Evolutionary conservation across 495 filamentous ascomycete species (phyloP).

Genomic region (Hypoxylon rickii): DNA sequence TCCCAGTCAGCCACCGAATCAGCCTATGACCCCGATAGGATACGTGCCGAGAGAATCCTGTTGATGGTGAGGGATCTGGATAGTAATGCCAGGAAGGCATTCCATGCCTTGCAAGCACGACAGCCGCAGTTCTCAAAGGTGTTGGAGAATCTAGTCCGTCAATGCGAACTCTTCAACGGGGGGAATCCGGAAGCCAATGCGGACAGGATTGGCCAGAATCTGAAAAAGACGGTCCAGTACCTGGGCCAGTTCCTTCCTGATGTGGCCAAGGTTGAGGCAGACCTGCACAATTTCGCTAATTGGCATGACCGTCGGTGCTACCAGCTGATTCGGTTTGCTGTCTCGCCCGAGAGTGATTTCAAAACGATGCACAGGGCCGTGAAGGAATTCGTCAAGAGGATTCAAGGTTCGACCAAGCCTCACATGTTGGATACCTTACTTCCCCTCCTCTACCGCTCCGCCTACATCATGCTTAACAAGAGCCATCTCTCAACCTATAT

Average conservation of each 20-base stretch:
- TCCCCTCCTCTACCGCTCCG: conserved; percentile 82
- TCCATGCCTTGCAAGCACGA: conserved; percentile 82
- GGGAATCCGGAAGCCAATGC: conserved; percentile 78
- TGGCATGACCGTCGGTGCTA: conserved; percentile 88
- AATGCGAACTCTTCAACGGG: conserved; percentile 86
- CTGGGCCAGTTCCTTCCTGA: conserved; percentile 78
- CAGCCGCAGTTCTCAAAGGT: conserved; percentile 71
- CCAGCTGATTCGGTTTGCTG: conserved; percentile 82
- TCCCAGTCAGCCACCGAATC: conserved; percentile 48
- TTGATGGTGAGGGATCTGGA: conserved; percentile 80
- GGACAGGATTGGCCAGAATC: conserved; percentile 66
- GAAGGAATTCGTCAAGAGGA: conserved; percentile 83
- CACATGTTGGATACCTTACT: conserved; percentile 76
- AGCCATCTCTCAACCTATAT: conserved; percentile 92
- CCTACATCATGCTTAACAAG: conserved; percentile 86
- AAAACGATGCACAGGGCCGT: conserved; percentile 86
- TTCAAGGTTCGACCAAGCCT: conserved; percentile 58
- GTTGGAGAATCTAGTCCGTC: conserved; percentile 71
- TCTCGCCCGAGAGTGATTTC: conserved; percentile 87
- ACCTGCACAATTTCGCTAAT: conserved; percentile 90
- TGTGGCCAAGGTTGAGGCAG: conserved; percentile 62
- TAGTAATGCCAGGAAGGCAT: conserved; percentile 76
- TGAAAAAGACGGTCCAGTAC: conserved; percentile 69
- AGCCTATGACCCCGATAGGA: conserved; percentile 73
- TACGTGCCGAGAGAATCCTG: conserved; percentile 83